A percentile compares a stretch with the other conserved stretches of the same genome.
Evolutionary conservation across 2,329 filamentous ascomycete genomes (phyloP).

Genomic region (Ascocoryne sarcoides): DNA sequence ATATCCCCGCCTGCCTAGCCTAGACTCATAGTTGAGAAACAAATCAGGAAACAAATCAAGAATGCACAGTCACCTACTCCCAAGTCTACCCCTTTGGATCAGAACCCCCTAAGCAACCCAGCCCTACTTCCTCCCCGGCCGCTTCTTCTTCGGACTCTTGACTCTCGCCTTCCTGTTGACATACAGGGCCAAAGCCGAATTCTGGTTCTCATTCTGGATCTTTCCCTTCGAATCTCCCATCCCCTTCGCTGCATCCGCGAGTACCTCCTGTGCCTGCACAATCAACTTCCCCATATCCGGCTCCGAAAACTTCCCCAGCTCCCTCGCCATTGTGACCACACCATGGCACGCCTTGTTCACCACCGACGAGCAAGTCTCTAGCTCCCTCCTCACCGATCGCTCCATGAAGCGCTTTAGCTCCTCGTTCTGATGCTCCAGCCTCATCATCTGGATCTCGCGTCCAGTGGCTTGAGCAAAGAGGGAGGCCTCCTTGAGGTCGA

Average conservation of each 20-base stretch:
- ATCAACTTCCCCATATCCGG: not conserved
- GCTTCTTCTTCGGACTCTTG: not conserved
- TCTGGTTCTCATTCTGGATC: not conserved
- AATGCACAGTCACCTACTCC: no score
- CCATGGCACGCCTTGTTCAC: not conserved
- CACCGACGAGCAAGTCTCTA: not conserved
- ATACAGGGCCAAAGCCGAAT: not conserved
- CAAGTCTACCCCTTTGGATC: no score
- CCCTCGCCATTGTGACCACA: not conserved
- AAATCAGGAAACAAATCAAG: no score
- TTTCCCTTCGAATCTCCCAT: not conserved
- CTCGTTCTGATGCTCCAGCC: not conserved
- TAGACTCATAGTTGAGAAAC: no score
- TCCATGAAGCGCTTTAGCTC: not conserved
- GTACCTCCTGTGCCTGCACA: not conserved
- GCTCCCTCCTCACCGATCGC: not conserved
- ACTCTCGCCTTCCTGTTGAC: not conserved
- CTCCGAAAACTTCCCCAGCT: not conserved
- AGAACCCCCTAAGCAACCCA: no score
- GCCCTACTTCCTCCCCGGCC: no score
- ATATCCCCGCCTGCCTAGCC: no score
- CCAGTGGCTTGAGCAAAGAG: not conserved
- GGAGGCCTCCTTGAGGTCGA: not conserved
- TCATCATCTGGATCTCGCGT: not conserved
- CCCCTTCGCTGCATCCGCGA: not conserved